Percentiles rank a stretch among this genome's conserved stretches.
Conservation (phyloP, 2,329 filamentous ascomycete genomes). For the Penicillium sp. region DNA sequence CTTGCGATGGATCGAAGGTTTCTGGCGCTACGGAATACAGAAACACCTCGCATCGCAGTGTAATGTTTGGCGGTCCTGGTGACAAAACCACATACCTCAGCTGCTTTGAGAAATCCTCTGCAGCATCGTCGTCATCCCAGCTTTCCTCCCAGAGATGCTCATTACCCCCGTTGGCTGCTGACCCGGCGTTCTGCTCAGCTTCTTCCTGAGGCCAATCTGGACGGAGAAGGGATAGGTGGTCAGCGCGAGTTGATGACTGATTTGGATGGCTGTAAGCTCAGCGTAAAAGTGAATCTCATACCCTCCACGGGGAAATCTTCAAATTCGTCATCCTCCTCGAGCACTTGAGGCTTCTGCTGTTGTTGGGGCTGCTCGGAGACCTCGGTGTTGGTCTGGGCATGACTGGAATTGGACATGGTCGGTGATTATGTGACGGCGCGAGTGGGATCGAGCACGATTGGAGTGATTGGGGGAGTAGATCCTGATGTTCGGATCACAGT, state of each 20-base stretch:
- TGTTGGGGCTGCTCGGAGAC: constrained; percentile 45
- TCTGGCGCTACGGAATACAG: too few relatives aligned
- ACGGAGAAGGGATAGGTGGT: constrained; percentile 4
- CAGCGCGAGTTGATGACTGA: constrained; percentile 1
- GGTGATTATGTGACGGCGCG: constrained; percentile 3
- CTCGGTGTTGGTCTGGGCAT: constrained; percentile 32
- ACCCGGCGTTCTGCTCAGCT: constrained; percentile 60
- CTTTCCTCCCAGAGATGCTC: constrained; percentile 97
- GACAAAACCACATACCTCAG: constrained; percentile 62
- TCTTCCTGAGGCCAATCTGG: constrained; percentile 91
- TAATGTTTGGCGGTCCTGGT: too few relatives aligned
- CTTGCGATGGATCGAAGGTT: too few relatives aligned
- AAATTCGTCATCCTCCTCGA: constrained; percentile 98
- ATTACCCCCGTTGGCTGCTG: constrained; percentile 48
- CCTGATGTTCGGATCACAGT: neutral
- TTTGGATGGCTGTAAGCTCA: neutral
- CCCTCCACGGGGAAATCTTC: constrained; percentile 98
- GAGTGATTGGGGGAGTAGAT: constrained; percentile 1
- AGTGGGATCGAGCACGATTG: neutral
- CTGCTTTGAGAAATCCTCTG: constrained; percentile 91
- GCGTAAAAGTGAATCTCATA: constrained; percentile 31
- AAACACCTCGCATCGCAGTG: too few relatives aligned
- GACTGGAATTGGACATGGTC: constrained; percentile 44
- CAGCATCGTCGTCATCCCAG: constrained; percentile 98
- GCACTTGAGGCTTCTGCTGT: constrained; percentile 60